phyloP scores from a whole-genome alignment of 441 rosid species.

The Mallotus repandus region DNA sequence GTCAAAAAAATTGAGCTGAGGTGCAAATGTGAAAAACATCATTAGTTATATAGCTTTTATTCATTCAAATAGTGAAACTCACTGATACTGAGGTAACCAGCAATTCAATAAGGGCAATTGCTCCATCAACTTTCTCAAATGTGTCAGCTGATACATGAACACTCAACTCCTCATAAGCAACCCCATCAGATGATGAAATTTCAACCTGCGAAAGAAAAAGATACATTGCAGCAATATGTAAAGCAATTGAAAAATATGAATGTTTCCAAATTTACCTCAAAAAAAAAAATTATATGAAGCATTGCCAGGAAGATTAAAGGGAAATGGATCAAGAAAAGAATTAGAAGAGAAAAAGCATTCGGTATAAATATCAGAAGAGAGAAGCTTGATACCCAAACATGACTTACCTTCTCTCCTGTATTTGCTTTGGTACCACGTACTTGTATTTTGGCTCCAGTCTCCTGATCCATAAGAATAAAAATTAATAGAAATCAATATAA shows the following conservation, averaged over 20 bases:
- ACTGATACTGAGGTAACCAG: conserved; percentile 76
- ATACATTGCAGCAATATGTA: not conserved
- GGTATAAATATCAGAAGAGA: conserved; percentile 1
- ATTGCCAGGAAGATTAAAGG: not conserved
- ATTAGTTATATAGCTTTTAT: conserved; percentile 6
- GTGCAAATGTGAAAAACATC: conserved; percentile 1
- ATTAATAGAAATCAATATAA: not conserved
- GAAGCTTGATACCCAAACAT: conserved; percentile 2
- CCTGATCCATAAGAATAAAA: conserved; percentile 42
- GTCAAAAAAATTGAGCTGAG: not conserved
- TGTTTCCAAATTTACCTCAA: not conserved
- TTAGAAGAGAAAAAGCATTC: conserved; percentile 9
- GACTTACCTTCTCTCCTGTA: conserved; percentile 63
- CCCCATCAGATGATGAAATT: conserved; percentile 56
- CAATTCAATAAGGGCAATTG: conserved; percentile 75
- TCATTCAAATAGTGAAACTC: conserved; percentile 36
- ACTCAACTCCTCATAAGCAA: conserved; percentile 56
- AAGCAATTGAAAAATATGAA: not conserved
- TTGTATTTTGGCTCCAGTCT: conserved; percentile 80
- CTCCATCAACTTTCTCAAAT: conserved; percentile 85
- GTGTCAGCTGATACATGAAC: conserved; percentile 76
- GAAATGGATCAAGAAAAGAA: conserved; percentile 7
- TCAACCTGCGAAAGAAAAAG: conserved; percentile 51
- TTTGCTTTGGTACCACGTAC: conserved; percentile 55
- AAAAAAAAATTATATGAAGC: not conserved